Evolutionary conservation across 768 basidiomycete genomes (phyloP).

Genomic region (Candolleomyces eurysporus): DNA sequence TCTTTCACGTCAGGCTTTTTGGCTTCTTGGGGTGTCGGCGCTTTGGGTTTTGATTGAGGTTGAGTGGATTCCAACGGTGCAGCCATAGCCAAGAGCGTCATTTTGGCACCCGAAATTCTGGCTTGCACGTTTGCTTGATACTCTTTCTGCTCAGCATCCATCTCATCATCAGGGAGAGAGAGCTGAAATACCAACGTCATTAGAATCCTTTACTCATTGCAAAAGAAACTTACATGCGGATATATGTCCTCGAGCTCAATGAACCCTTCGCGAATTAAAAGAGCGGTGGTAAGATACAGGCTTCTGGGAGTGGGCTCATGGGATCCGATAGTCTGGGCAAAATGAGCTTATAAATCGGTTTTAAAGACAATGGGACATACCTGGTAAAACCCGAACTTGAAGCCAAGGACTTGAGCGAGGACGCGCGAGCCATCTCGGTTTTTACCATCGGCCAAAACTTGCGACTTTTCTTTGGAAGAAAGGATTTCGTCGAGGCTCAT

Average conservation of each 20-base stretch:
- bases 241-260: conserved; percentile 86
- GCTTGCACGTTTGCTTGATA: conserved; percentile 62
- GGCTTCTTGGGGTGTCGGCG: conserved; percentile 35
- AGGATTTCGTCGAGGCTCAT: conserved; percentile 71
- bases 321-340: conserved; percentile 50
- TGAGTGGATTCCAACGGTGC: conserved; percentile 67
- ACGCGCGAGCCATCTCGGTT: conserved; percentile 50
- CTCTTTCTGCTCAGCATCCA: conserved; percentile 64
- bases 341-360: conserved; percentile 10
- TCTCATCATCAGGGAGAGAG: conserved; percentile 67
- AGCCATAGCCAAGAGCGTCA: conserved; percentile 81
- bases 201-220: background rate
- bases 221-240: conserved; percentile 70
- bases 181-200: conserved; percentile 14
- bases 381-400: conserved; percentile 93
- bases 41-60: conserved; percentile 38
- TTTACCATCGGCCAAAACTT: conserved; percentile 13
- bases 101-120: conserved; percentile 66
- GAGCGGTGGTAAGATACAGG: conserved; percentile 78
- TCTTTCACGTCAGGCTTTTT: conserved; percentile 45
- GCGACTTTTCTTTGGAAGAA: conserved; percentile 43
- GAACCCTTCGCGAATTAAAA: conserved; percentile 88
- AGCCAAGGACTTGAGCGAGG: conserved; percentile 91
- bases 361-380: conserved; percentile 37
- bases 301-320: conserved; percentile 64